Conservation (phyloP, 148 eudicot genomes). For the Polygonum maritimum region DNA sequence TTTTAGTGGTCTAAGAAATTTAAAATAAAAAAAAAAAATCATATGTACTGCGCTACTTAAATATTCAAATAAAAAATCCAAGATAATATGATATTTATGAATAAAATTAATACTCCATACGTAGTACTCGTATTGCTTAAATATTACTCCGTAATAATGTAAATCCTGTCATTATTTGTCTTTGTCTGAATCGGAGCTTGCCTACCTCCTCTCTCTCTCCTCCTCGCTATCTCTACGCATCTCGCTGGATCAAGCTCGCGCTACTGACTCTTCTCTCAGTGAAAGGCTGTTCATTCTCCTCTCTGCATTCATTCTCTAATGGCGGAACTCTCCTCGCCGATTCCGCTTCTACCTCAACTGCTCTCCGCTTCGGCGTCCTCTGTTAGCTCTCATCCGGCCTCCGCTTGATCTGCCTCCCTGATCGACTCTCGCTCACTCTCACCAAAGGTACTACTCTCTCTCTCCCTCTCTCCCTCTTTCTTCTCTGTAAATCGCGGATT, state of each 20-base stretch:
- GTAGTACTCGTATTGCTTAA: too few relatives aligned
- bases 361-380: not conserved
- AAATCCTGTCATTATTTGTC: not conserved
- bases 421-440: not conserved
- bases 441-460: not conserved
- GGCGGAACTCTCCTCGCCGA: not conserved
- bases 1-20: too few relatives aligned
- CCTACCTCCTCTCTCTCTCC: not conserved
- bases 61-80: too few relatives aligned
- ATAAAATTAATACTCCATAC: too few relatives aligned
- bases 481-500: not conserved
- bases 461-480: not conserved
- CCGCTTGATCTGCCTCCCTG: slow-evolving; percentile 3
- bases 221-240: not conserved
- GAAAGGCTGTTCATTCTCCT: not conserved
- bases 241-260: not conserved
- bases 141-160: not conserved
- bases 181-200: slow-evolving; percentile 5
- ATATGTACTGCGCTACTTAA: too few relatives aligned
- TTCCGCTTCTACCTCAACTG: not conserved
- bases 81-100: too few relatives aligned
- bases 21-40: too few relatives aligned
- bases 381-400: not conserved
- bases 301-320: not conserved
- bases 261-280: not conserved